Base-by-base conservation (phyloP, 495 filamentous ascomycete genomes). In the Staphylotrichum longicolle region DNA sequence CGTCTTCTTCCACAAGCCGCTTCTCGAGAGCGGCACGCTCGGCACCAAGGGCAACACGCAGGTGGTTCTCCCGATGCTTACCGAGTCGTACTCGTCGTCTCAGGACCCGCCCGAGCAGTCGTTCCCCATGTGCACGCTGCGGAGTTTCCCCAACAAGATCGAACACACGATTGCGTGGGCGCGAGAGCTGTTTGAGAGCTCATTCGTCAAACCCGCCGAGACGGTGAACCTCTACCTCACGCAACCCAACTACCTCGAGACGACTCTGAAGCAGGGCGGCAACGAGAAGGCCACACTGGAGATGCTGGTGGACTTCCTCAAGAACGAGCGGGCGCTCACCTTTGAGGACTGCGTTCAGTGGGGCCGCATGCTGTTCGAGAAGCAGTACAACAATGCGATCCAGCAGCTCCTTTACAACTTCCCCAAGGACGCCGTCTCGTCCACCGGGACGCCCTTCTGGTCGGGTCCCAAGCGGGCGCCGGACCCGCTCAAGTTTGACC, bases 111-210 rank as follows among this genome's bases (percentile, higher is more conserved):
- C 95, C 1, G 95, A 99, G 81, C 91, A 96, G 75, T 96, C 92
- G 1, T 97, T 98, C 85, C 95, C 95, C 3, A 96, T 96, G 90
- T 99, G 95, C 73, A 99, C 95, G 4, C 80, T 99, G 58, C 85
- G 92, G 62, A 96, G 92, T 79, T 99, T 99, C 82, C 95, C 95
- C 58, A 99, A 99, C 79, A 88, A 86, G 69, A 99, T 99, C 70
- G 91, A 99, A 77, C 95, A 99, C 70, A 99, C 95, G 5, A 99
- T 99, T 72, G 95, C 95, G 27, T 99, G 95, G 95, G 90, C 92
- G 33, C 86, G 93, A 49, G 94, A 98, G 69, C 79, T 96, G 27
- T 99, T 99, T 79, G 91, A 96, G 74, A 86, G 86, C 20, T 93
- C 88, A 60, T 99, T 96, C 66, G 91, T 95, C 61, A 92, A 93